Evolutionary conservation across 1,284 basidiomycete species (phyloP), one percentile per base, ranked within the genome.

Genomic region (Porogramme epimiltina): DNA sequence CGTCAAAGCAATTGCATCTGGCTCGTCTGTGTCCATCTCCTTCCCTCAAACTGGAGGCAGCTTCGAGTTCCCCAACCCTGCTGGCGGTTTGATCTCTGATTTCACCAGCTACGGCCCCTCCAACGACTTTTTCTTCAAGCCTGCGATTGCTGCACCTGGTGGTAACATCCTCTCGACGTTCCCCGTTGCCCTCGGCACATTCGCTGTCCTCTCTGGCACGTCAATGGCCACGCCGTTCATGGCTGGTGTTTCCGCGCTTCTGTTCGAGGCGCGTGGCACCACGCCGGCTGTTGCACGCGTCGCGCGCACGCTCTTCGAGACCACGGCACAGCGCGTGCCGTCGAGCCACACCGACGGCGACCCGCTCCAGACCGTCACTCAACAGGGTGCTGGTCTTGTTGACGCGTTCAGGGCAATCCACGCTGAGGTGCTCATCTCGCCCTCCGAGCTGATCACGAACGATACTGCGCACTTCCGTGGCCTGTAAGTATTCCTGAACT

Each of bases 321-420:
- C 78, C 15, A 86, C 87, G 1, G 79, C 85, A 9, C 65, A 74
- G 36, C 68, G 72, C 4, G 67, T 88, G 8, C 64, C 70, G 0
- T 68, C 74, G 3, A 79, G 78, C 38, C 74, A 73, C 37, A 75
- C 75, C 16, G 76, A 77, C 20, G 77, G 75, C 6, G 73, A 75
- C 31, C 76, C 80, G 3, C 62, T 82, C 38, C 80, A 85, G 57
- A 85, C 84, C 9, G 74, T 82, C 6, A 78, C 82, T 1, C 79
- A 82, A 47, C 82, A 85, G 57, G 89, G 89, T 33, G 78, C 84
- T 19, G 89, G 88, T 19, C 65, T 88, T 46, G 73, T 90, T 51
- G 75, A 90, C 59, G 79, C 82, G 11, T 84, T 78, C 67, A 74
- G 80, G 51, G 87, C 87, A 0, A 70, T 89, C 43, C 74, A 79